Conservation (phyloP, 2,329 filamentous ascomycete genomes). For the Talaromyces albobiverticillius region DNA sequence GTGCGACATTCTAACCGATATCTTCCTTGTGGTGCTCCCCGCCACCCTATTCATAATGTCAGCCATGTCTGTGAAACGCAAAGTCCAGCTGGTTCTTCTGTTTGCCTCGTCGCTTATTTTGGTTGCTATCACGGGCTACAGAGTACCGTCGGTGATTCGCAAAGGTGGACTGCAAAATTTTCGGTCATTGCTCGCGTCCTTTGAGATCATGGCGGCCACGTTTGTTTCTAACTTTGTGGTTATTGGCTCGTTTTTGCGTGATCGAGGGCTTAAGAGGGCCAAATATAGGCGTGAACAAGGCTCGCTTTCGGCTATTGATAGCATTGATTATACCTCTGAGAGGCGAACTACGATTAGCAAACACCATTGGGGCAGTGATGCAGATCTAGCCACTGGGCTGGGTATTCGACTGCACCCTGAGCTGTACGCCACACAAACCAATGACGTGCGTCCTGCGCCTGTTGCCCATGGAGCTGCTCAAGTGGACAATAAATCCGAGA, state of each 20-base stretch:
- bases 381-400: constrained; percentile 78
- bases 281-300: constrained; percentile 62
- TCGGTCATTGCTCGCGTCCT: constrained; percentile 81
- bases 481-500: neutral
- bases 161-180: constrained; percentile 75
- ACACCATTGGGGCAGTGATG: constrained; percentile 81
- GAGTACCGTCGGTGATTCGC: constrained; percentile 73
- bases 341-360: constrained; percentile 58
- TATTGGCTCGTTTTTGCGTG: constrained; percentile 86
- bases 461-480: constrained; percentile 11
- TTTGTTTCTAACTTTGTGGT: constrained; percentile 85
- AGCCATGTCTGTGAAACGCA: constrained; percentile 71
- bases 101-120: constrained; percentile 83
- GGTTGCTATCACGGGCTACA: constrained; percentile 74
- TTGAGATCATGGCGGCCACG: constrained; percentile 86
- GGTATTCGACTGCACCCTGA: constrained; percentile 65
- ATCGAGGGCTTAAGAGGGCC: constrained; percentile 83
- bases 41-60: constrained; percentile 83
- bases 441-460: constrained; percentile 36
- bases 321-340: constrained; percentile 36
- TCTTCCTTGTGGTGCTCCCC: constrained; percentile 83
- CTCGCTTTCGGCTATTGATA: constrained; percentile 48
- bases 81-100: constrained; percentile 72
- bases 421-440: constrained; percentile 38
- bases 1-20: constrained; percentile 83